phyloP scores from a whole-genome alignment of 495 filamentous ascomycete genomes.

The Aspergillus homomorphus region DNA sequence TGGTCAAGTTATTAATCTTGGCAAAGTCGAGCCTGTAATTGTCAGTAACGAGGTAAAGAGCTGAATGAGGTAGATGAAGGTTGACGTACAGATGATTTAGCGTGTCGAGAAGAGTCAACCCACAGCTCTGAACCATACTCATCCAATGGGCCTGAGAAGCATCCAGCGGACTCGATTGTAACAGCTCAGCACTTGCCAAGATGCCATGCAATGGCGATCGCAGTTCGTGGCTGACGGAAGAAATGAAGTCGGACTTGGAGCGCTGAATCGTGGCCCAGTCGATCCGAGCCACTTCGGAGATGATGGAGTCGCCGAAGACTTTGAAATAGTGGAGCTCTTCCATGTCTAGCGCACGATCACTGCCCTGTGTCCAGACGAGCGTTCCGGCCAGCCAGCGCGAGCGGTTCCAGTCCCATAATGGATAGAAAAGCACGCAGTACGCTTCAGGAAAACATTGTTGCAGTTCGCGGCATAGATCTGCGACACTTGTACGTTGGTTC shows the following conservation, averaged over 20 bases:
- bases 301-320: slow-evolving; percentile 60
- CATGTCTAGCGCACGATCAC: slow-evolving; percentile 36
- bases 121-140: slow-evolving; percentile 62
- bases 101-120: slow-evolving; percentile 64
- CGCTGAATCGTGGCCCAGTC: slow-evolving; percentile 45
- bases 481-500: not conserved
- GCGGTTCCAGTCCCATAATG: slow-evolving; percentile 59
- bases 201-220: slow-evolving; percentile 69
- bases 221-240: slow-evolving; percentile 69
- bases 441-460: slow-evolving; percentile 42
- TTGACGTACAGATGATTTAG: slow-evolving; percentile 54
- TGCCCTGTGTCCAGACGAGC: slow-evolving; percentile 55
- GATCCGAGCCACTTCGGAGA: slow-evolving; percentile 58
- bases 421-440: slow-evolving; percentile 53
- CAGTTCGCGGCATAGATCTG: slow-evolving; percentile 4
- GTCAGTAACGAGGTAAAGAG: not conserved
- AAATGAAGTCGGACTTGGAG: slow-evolving; percentile 67
- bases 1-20: slow-evolving; percentile 47
- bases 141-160: slow-evolving; percentile 50
- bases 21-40: slow-evolving; percentile 49
- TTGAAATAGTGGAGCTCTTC: slow-evolving; percentile 55
- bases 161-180: slow-evolving; percentile 43
- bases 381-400: slow-evolving; percentile 61
- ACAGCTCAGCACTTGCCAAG: slow-evolving; percentile 59
- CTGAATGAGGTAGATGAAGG: not conserved